A percentile compares a stretch with the other conserved stretches of the same genome.
Evolutionary conservation across 306 rosid genomes (phyloP).

Genomic region (Pueraria montana): DNA sequence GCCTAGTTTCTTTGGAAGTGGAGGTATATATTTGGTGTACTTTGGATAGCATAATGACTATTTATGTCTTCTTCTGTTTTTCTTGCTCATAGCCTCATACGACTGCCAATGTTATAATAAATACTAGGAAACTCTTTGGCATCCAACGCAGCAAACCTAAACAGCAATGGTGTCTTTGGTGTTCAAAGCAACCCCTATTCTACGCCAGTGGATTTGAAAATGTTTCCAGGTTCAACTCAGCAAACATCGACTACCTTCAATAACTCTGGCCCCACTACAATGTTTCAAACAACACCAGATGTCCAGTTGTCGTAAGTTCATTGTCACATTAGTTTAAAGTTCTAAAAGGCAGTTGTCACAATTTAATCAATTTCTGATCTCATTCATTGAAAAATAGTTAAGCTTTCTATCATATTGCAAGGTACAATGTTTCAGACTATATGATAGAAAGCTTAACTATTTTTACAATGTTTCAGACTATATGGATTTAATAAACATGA

Average conservation of each 20-base stretch:
- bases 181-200: conserved; percentile 52
- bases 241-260: conserved; percentile 43
- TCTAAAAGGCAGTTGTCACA: conserved; percentile 22
- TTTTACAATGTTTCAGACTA: neutral
- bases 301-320: conserved; percentile 65
- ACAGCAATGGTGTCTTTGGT: conserved; percentile 49
- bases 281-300: conserved; percentile 54
- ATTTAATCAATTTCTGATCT: conserved; percentile 38
- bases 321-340: conserved; percentile 21
- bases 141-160: conserved; percentile 51
- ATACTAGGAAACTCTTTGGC: conserved; percentile 52
- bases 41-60: conserved; percentile 4
- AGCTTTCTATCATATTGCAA: neutral
- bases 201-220: conserved; percentile 47
- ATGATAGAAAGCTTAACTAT: too few relatives aligned
- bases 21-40: conserved; percentile 45
- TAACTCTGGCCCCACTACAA: conserved; percentile 43
- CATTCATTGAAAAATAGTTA: conserved; percentile 39
- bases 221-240: conserved; percentile 52
- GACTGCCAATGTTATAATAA: conserved; percentile 51
- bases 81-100: conserved; percentile 30
- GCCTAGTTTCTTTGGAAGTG: conserved; percentile 52
- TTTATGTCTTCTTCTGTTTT: conserved; percentile 20
- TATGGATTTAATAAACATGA: conserved; percentile 28
- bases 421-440: neutral